phyloP scores from a whole-genome alignment of 306 rosid species.

The Quercus aquifolioides region DNA sequence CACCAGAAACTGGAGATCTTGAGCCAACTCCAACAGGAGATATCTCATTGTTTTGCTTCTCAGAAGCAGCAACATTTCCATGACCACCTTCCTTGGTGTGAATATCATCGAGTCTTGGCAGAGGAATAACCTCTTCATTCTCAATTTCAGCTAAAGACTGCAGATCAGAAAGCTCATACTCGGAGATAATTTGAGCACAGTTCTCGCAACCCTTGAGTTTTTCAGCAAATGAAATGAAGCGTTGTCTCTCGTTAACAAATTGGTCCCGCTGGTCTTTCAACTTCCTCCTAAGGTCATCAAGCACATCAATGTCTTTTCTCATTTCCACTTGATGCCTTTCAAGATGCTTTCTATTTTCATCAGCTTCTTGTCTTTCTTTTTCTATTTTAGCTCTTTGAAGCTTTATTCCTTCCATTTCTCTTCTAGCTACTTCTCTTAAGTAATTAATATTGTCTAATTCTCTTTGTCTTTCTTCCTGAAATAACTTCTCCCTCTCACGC shows the following conservation, averaged over 20 bases:
- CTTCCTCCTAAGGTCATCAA: constrained; percentile 68
- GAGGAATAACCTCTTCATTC: constrained; percentile 57
- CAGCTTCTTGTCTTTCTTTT: constrained; percentile 69
- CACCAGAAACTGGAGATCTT: constrained; percentile 63
- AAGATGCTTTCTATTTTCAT: constrained; percentile 62
- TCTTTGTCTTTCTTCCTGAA: constrained; percentile 74
- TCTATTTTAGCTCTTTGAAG: constrained; percentile 67
- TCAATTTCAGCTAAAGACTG: constrained; percentile 58
- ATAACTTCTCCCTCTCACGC: constrained; percentile 55
- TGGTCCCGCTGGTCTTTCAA: constrained; percentile 72
- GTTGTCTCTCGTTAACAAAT: constrained; percentile 69
- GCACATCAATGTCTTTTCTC: constrained; percentile 78
- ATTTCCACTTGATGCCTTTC: constrained; percentile 79
- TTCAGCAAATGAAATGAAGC: constrained; percentile 64
- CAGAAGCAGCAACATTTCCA: constrained; percentile 37
- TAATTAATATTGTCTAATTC: constrained; percentile 65
- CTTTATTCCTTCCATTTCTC: constrained; percentile 88
- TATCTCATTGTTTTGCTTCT: constrained; percentile 39
- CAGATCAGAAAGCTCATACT: constrained; percentile 69
- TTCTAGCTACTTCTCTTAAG: constrained; percentile 74
- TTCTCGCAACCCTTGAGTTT: constrained; percentile 62
- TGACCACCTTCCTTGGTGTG: constrained; percentile 37
- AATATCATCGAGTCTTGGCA: constrained; percentile 47
- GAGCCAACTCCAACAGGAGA: constrained; percentile 37
- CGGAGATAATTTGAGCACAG: constrained; percentile 71